Conservation (phyloP, 106 monocot genomes). For the Vanilla planifolia region DNA sequence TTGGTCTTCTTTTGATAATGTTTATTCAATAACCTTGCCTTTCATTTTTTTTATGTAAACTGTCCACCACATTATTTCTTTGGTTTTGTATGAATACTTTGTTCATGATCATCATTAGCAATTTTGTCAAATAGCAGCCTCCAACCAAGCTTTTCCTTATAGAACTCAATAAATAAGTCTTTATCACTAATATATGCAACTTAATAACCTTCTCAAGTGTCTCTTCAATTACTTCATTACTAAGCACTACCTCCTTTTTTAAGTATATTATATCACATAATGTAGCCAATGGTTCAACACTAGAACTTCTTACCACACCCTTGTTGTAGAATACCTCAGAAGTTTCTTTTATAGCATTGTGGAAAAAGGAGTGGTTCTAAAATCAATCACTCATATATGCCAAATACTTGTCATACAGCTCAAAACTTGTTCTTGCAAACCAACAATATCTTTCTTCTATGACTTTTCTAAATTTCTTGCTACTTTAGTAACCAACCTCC, state of each 20-base stretch:
- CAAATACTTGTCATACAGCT: conserved; percentile 70
- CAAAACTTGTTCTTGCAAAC: conserved; percentile 71
- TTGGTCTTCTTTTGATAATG: conserved; percentile 86
- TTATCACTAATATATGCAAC: conserved; percentile 60
- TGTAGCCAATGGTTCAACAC: conserved; percentile 55
- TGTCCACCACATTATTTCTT: conserved; percentile 77
- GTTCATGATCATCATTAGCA: conserved; percentile 71
- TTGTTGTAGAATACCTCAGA: conserved; percentile 75
- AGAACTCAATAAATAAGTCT: conserved; percentile 65
- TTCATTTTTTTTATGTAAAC: conserved; percentile 83
- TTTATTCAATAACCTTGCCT: conserved; percentile 92
- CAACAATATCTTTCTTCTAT: conserved; percentile 52
- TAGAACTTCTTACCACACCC: conserved; percentile 60
- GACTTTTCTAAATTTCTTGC: too few species aligned
- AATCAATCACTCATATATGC: conserved; percentile 61
- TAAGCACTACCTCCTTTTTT: conserved; percentile 68
- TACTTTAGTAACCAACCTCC: too few species aligned
- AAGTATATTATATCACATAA: conserved; percentile 66
- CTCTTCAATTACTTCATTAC: conserved; percentile 71
- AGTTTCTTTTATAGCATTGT: conserved; percentile 71
- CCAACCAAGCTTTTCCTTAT: conserved; percentile 66
- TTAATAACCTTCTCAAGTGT: conserved; percentile 67
- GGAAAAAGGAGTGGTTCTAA: conserved; percentile 64
- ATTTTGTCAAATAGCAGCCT: conserved; percentile 65
- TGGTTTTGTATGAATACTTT: conserved; percentile 61